These are phyloP conservation scores for Leccinellum albellum DNA, from an alignment of 768 basidiomycete species.

Conservation along the genomic window DNA sequence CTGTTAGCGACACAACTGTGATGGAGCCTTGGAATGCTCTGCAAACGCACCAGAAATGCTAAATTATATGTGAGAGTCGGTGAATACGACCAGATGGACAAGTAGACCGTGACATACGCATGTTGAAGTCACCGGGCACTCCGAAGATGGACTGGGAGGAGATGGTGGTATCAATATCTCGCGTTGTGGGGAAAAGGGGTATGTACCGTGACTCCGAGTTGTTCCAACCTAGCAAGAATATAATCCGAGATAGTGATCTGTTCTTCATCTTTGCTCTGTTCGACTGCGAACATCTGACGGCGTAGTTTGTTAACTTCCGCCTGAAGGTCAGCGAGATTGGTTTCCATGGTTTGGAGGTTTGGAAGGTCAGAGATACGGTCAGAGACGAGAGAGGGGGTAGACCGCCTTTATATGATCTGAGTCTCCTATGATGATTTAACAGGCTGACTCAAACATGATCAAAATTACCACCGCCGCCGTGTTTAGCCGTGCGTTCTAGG, in stretches of 20 bases:
- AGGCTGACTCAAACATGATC: background rate
- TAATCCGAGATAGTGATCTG: slow-evolving; percentile 56
- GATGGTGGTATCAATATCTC: background rate
- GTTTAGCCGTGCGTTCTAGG: background rate
- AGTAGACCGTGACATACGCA: slow-evolving; percentile 43
- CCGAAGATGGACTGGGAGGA: slow-evolving; percentile 70
- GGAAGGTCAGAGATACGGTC: background rate
- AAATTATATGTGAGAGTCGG: background rate
- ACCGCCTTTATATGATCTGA: background rate
- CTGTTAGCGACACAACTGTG: background rate
- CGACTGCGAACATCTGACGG: slow-evolving; percentile 40
- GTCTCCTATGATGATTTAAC: background rate
- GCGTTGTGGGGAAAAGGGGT: background rate
- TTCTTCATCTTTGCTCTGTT: slow-evolving; percentile 30
- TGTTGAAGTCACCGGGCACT: slow-evolving; percentile 85
- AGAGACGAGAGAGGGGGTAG: background rate
- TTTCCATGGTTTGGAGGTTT: slow-evolving; percentile 10
- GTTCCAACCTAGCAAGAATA: slow-evolving; percentile 57
- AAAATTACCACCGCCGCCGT: background rate
- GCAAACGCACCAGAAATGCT: slow-evolving; percentile 29
- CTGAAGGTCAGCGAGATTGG: slow-evolving; percentile 29
- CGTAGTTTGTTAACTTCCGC: slow-evolving; percentile 46
- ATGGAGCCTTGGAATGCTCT: too few species aligned
- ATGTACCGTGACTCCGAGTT: slow-evolving; percentile 60
- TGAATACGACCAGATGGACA: background rate